Evolutionary conservation across 108 stramenopile genomes (phyloP), one percentile per base, ranked within the genome.

Genomic region (Schizochytrium sp.): DNA sequence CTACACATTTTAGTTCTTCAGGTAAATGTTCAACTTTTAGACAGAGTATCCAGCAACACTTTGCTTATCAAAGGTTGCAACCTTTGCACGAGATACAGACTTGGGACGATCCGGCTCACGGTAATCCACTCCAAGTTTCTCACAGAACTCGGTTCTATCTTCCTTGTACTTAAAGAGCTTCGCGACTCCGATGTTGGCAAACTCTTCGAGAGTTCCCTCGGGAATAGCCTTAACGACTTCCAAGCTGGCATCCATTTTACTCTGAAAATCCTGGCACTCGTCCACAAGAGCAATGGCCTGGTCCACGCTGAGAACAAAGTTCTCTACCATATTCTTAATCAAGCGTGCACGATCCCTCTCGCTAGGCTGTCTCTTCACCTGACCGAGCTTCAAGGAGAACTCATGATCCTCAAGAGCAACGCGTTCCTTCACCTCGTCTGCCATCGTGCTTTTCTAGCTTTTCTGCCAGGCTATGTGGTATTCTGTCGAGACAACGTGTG

Each of bases 161-260:
- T 83, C 76, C 47, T 49, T 49, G 28, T 55, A 83, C 76, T 83
- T 83, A 53, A 83, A 83, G 2, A 83, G 76, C 47, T 83, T 83
- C 50, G 47, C 76, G 76, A 83, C 76, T 10, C 76, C 47, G 28
- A 50, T 10, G 50, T 83, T 38, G 1, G 53, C 76, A 42, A 83
- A 83, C 40, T 49, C 53, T 42, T 83, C 50, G 3, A 49, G 47
- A 10, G 47, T 53, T 17, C 28, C 76, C 13, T 83, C 76, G 1
- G 47, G 50, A 2, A 83, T 55, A 53, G 45, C 47, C 5, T 17
- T 53, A 53, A 83, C 1, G 53, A 83, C 15, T n/a, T 55, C 50
- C 15, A 55, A 47, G 76, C 76, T 55, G 76, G 76, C 76, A 10
- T 83, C 76, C 76, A 83, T 17, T 28, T 83, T 83, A 53, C 76